Evolutionary conservation across 345 rosid species (phyloP), one percentile per base, ranked within the genome.

Genomic region (Rubroshorea leprosula): DNA sequence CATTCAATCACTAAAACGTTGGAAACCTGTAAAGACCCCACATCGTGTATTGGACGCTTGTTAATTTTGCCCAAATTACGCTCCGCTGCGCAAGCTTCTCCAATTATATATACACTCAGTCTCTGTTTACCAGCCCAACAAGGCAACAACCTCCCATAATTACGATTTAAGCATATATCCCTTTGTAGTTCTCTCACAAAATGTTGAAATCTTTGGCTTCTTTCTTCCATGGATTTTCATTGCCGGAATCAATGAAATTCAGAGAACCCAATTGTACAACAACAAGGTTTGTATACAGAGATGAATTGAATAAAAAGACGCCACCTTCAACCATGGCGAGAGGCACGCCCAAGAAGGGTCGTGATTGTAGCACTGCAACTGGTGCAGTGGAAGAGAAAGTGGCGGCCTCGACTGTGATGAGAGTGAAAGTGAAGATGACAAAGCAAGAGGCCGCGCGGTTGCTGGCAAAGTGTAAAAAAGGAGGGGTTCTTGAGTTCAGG

Each of bases 351-450:
- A 57, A 43, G 57, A 53, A 63, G 48, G 23, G n/a, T n/a, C n/a
- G 35, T 35, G 51, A 43, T 39, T 49, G 61, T 26, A 41, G 41
- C 12, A 2, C 7, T 35, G 12, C 7, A 6, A 8, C 1, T 1
- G 41, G 11, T 13, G 11, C 41, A 13, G 41, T 13, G 41, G 47
- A 35, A 19, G 54, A 57, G 15, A 47, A 67, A 17, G 62, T 68
- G 12, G 51, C 50, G n/a, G n/a, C n/a, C n/a, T n/a, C n/a, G 4
- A 38, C 18, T 10, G 65, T 63, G 55, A 52, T 76, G 22, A 76
- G 87, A 65, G 77, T 86, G 23, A 83, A 78, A 76, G 72, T 86
- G 60, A 75, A 26, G 84, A 83, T 86, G 95, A 83, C 87, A 7
- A 79, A 70, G 63, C 29, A 59, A 18, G 85, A 81, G 67, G 95